Percentiles rank a stretch among this genome's conserved stretches.
These are phyloP conservation scores for Capsicum pubescens DNA, from an alignment of 257 asterid species.

Conservation along the genomic window DNA sequence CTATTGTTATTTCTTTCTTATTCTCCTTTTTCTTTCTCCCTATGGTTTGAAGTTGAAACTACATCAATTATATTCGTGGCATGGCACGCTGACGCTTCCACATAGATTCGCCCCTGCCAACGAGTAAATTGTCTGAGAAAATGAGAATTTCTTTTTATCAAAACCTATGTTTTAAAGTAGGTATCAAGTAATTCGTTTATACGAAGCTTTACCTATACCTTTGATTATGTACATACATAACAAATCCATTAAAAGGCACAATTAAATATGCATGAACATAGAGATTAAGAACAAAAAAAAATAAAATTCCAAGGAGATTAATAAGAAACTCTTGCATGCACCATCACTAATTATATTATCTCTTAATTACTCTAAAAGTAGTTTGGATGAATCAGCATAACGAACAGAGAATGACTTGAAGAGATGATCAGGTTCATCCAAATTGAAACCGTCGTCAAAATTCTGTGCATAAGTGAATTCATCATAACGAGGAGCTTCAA, in stretches of 20 bases:
- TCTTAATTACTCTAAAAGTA: neutral
- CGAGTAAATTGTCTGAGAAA: too few relatives aligned
- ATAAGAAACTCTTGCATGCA: neutral
- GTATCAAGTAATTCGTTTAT: too few relatives aligned
- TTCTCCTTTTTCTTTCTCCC: neutral
- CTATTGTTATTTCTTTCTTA: too few relatives aligned
- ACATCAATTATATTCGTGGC: too few relatives aligned
- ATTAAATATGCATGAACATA: too few relatives aligned
- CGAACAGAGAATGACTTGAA: constrained; percentile 40
- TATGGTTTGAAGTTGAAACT: neutral
- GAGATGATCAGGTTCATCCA: constrained; percentile 32
- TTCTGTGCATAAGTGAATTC: constrained; percentile 32
- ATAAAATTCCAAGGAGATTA: neutral
- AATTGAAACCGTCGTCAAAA: constrained; percentile 35
- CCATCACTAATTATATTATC: neutral
- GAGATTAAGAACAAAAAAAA: neutral
- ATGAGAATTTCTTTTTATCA: too few relatives aligned
- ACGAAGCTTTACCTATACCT: too few relatives aligned
- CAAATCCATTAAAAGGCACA: too few relatives aligned
- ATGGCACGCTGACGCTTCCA: too few relatives aligned
- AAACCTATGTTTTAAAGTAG: too few relatives aligned
- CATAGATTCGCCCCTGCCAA: too few relatives aligned
- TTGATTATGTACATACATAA: too few relatives aligned
- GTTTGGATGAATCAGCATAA: constrained; percentile 33
- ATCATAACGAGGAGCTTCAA: constrained; percentile 34